These are phyloP conservation scores for Magnusiomyces clavatus DNA, from an alignment of 1,139 yeast species.

Conservation along the genomic window DNA sequence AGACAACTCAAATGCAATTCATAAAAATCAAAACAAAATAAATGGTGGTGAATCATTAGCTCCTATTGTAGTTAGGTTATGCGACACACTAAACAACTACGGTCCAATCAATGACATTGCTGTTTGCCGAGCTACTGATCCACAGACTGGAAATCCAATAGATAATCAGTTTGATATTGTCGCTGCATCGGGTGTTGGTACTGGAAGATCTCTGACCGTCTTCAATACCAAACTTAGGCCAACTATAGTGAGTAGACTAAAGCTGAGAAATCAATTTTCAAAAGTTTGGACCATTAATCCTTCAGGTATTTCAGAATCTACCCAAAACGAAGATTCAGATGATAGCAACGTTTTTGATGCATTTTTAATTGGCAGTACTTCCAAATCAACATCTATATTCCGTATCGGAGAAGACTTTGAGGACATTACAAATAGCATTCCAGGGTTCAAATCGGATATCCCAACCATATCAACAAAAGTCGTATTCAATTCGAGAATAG, in stretches of 20 bases:
- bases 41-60: background rate
- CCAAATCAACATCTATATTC: slow-evolving; percentile 45
- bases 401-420: slow-evolving; percentile 61
- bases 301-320: slow-evolving; percentile 9
- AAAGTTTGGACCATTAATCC: slow-evolving; percentile 32
- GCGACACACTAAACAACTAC: slow-evolving; percentile 53
- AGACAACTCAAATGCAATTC: slow-evolving; percentile 17
- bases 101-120: slow-evolving; percentile 75
- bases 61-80: slow-evolving; percentile 23
- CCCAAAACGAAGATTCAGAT: too few relatives aligned
- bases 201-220: slow-evolving; percentile 49
- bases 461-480: slow-evolving; percentile 63
- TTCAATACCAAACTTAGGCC: slow-evolving; percentile 68
- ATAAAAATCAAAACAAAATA: background rate
- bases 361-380: slow-evolving; percentile 58
- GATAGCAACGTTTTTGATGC: slow-evolving; percentile 31
- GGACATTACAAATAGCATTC: slow-evolving; percentile 42
- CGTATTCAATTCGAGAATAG: slow-evolving; percentile 49
- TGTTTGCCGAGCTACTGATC: slow-evolving; percentile 44
- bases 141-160: slow-evolving; percentile 48
- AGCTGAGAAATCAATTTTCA: slow-evolving; percentile 39
- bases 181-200: slow-evolving; percentile 60
- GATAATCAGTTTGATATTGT: slow-evolving; percentile 49
- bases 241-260: slow-evolving; percentile 65
- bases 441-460: slow-evolving; percentile 57